Conservation (phyloP, 495 filamentous ascomycete genomes). For the Penicillium argentinense region DNA sequence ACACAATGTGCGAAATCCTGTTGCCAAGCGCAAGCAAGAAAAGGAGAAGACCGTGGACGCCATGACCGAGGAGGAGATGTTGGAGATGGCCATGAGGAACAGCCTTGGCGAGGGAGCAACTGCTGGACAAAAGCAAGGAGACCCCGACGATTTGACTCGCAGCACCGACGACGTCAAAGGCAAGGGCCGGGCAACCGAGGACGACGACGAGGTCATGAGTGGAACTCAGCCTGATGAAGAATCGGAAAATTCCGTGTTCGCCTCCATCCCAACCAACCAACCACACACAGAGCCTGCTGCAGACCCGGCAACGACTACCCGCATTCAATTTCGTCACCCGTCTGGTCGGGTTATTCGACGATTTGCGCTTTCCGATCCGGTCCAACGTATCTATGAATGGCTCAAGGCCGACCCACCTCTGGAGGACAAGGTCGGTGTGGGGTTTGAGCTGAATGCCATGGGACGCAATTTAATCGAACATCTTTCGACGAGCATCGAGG, state of each 20-base stretch:
- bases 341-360: constrained; percentile 78
- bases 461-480: constrained; percentile 77
- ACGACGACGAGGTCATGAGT: constrained; percentile 35
- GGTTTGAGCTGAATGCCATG: constrained; percentile 82
- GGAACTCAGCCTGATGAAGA: constrained; percentile 22
- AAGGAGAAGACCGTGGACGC: constrained; percentile 71
- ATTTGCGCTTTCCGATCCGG: constrained; percentile 77
- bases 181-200: constrained; percentile 59
- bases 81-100: constrained; percentile 88
- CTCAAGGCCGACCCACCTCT: constrained; percentile 75
- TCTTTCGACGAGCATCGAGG: constrained; percentile 69
- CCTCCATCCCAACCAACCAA: constrained; percentile 63
- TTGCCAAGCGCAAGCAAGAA: constrained; percentile 76
- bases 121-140: constrained; percentile 47
- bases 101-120: constrained; percentile 56
- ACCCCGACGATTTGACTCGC: constrained; percentile 85
- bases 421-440: constrained; percentile 71
- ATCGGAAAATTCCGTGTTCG: constrained; percentile 52
- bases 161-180: constrained; percentile 57
- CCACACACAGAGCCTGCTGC: constrained; percentile 76
- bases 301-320: constrained; percentile 69
- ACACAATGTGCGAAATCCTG: constrained; percentile 85
- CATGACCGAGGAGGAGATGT: constrained; percentile 96
- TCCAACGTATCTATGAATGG: constrained; percentile 90
- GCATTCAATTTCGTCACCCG: constrained; percentile 87